These are phyloP conservation scores for Draba incana DNA, from an alignment of 345 rosid genomes.

Conservation along the genomic window DNA sequence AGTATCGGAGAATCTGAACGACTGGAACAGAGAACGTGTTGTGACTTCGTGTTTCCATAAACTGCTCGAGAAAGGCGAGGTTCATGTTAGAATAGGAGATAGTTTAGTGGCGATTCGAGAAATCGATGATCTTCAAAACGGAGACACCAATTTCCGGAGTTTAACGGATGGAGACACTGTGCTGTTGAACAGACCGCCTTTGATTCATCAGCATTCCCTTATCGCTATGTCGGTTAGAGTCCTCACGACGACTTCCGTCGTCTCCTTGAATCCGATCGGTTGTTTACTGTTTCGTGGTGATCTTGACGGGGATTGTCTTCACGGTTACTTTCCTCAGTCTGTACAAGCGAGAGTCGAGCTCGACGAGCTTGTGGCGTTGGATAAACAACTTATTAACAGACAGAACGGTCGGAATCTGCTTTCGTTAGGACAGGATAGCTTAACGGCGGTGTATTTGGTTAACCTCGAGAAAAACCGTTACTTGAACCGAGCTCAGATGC, in stretches of 20 bases:
- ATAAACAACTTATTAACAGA: constrained; percentile 68
- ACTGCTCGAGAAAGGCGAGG: constrained; percentile 63
- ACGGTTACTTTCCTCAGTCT: constrained; percentile 92
- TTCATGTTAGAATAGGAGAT: constrained; percentile 64
- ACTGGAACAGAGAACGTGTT: constrained; percentile 69
- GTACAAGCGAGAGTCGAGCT: constrained; percentile 76
- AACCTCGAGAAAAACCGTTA: constrained; percentile 58
- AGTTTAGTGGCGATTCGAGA: constrained; percentile 50
- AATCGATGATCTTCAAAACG: constrained; percentile 55
- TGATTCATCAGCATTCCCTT: constrained; percentile 88
- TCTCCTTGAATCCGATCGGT: constrained; percentile 83
- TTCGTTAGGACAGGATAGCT: constrained; percentile 80
- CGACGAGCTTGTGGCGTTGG: constrained; percentile 75
- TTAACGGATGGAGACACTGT: constrained; percentile 75
- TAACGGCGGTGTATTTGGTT: constrained; percentile 69
- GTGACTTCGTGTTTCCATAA: constrained; percentile 49
- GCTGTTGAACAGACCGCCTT: constrained; percentile 89
- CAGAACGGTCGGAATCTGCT: constrained; percentile 86
- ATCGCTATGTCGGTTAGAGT: constrained; percentile 75
- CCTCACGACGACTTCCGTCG: constrained; percentile 68
- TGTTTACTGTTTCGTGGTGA: constrained; percentile 92
- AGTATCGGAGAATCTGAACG: constrained; percentile 68
- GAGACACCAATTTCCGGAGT: constrained; percentile 68
- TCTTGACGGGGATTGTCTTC: constrained; percentile 96
- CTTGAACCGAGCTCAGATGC: constrained; percentile 60